phyloP scores from a whole-genome alignment of 306 rosid genomes.

The Trifolium repens region DNA sequence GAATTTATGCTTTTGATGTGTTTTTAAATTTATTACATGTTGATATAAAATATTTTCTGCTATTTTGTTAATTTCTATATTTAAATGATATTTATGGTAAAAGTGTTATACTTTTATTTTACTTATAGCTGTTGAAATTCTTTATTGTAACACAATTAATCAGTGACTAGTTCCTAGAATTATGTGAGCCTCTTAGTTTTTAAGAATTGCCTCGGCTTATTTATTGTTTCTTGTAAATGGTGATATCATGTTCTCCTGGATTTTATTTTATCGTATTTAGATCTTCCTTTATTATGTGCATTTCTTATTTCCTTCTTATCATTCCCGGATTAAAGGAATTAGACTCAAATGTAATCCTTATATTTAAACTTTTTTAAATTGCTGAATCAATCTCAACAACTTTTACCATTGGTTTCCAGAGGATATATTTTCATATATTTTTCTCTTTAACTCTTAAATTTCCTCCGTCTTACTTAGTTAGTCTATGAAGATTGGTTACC shows the following conservation, averaged over 20 bases:
- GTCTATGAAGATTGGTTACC: too few relatives aligned
- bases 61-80: background rate
- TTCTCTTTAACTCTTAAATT: too few relatives aligned
- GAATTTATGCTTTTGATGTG: slow-evolving; percentile 24
- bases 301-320: too few relatives aligned
- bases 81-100: slow-evolving; percentile 1
- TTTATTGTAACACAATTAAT: background rate
- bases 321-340: too few relatives aligned
- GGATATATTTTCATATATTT: too few relatives aligned
- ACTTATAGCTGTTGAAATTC: slow-evolving; percentile 7
- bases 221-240: background rate
- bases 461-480: too few relatives aligned
- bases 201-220: background rate
- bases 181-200: background rate
- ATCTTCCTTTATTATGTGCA: background rate
- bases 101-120: background rate
- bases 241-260: background rate
- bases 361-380: too few relatives aligned
- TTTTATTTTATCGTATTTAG: background rate
- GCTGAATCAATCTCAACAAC: too few relatives aligned
- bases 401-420: too few relatives aligned
- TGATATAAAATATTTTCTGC: slow-evolving; percentile 28
- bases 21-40: slow-evolving; percentile 9
- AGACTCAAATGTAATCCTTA: too few relatives aligned
- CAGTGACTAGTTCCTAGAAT: background rate